Base-by-base conservation (phyloP, 495 filamentous ascomycete species). In the Xylaria grammica region DNA sequence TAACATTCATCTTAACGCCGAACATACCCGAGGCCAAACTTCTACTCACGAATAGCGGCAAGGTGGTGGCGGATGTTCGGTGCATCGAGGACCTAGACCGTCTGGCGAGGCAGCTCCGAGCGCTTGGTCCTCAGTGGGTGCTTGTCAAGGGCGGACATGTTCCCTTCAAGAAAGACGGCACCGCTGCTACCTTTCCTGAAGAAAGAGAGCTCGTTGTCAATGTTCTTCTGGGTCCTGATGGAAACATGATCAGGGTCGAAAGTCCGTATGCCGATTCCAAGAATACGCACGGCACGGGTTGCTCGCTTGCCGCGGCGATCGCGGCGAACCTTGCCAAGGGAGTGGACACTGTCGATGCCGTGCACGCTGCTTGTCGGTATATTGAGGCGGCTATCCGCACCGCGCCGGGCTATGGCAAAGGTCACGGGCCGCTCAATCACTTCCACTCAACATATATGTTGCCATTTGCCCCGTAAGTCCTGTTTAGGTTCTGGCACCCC, bases 271-370 rank as follows among this genome's bases (percentile, higher is more conserved):
- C 90, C 24, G 73, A 82, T 2, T 90, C 89, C 5, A 89, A 82
- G 64, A 93, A 95, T 66, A 99, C 95, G 2, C 95, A 99, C 75
- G 95, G 95, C 3, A 99, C 95, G 7, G 95, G 95, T 20, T 99
- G 95, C 70, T 95, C 93, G 15, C 85, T 99, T 58, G 95, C 95
- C 56, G 97, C 90, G 89, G 92, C 94, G 9, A 96, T 98, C 72
- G 91, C 94, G 11, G 92, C 88, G 19, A 94, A 96, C 67, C 79
- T 98, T 19, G 90, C 92, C 15, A 84, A 82, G 29, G 87, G 86
- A 0, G 65, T 81, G 52, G 74, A 78, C 34, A 74, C 94, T 38
- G 72, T 81, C 1, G 71, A 83, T 46, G 91, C 93, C 5, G 90
- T 96, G 22, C 84, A 82, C 60, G 77, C 77, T 36, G 93, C 88